A percentile compares a stretch with the other conserved stretches of the same genome.
phyloP scores from a whole-genome alignment of 306 rosid species.

The Cucumis cinereus region DNA sequence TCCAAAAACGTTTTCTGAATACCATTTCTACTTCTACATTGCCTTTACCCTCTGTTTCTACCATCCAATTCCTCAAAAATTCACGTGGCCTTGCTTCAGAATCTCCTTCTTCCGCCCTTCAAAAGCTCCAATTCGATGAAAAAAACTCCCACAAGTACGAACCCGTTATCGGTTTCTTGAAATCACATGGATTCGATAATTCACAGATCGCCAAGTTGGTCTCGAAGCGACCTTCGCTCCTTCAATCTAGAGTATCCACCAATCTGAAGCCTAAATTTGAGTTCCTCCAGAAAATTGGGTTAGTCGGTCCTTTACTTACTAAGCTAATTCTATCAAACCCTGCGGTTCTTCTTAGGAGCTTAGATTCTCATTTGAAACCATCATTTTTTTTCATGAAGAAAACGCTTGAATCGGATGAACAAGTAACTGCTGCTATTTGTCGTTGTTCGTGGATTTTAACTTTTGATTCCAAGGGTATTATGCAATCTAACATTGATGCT shows the following conservation, averaged over 20 bases:
- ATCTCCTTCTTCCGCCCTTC: no score
- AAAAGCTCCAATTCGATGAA: no score
- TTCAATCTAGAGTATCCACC: neutral
- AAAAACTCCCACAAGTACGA: no score
- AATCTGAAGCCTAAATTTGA: constrained; percentile 3
- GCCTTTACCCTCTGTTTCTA: neutral
- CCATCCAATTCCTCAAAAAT: neutral
- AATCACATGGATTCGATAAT: no score
- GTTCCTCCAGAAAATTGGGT: neutral
- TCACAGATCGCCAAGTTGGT: no score
- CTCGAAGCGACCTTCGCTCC: no score
- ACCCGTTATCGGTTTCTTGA: no score
- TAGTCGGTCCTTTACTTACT: neutral
- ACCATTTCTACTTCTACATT: neutral
- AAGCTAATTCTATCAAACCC: constrained; percentile 1
- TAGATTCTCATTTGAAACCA: constrained; percentile 12
- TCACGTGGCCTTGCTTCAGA: no score
- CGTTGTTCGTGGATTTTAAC: constrained; percentile 3
- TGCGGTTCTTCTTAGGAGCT: neutral
- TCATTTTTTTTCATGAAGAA: neutral
- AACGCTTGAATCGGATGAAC: neutral
- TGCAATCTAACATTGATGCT: constrained; percentile 3
- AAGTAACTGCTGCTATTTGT: neutral
- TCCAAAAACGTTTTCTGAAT: neutral
- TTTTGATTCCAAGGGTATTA: neutral